Percentiles rank a stretch among this genome's conserved stretches.
phyloP scores from a whole-genome alignment of 768 basidiomycete species.

The Suillus subaureus region DNA sequence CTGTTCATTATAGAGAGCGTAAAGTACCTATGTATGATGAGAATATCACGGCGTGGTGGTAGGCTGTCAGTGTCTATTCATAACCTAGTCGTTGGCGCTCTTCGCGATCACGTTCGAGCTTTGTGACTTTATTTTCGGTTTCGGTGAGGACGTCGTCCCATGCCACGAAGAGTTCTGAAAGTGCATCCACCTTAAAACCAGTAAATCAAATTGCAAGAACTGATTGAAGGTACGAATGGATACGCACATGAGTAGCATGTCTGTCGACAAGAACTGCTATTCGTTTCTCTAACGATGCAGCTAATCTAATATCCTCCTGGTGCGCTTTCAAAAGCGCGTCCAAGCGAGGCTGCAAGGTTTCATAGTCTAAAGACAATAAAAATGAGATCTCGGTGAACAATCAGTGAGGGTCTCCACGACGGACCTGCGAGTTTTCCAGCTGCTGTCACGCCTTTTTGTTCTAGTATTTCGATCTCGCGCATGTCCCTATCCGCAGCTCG shows the following conservation, averaged over 20 bases:
- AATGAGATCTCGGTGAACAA: not conserved
- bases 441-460: constrained; percentile 68
- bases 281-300: constrained; percentile 62
- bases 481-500: constrained; percentile 82
- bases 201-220: not conserved
- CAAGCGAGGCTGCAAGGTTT: constrained; percentile 70
- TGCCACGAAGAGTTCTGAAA: constrained; percentile 82
- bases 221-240: not conserved
- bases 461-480: constrained; percentile 72
- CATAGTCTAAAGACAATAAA: constrained; percentile 49
- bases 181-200: constrained; percentile 64
- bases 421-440: constrained; percentile 72
- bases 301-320: constrained; percentile 58
- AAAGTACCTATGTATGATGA: not conserved
- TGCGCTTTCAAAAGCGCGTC: constrained; percentile 57
- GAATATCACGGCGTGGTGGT: not conserved
- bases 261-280: constrained; percentile 65
- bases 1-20: not conserved
- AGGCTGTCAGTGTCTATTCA: constrained; percentile 31
- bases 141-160: constrained; percentile 82
- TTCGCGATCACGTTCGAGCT: constrained; percentile 60
- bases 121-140: constrained; percentile 59
- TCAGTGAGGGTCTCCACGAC: constrained; percentile 4
- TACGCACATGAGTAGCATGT: constrained; percentile 69
- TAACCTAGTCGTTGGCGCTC: constrained; percentile 67